These are phyloP conservation scores for Skeletonema marinoi DNA, from an alignment of 108 stramenopile genomes.

Conservation along the genomic window DNA sequence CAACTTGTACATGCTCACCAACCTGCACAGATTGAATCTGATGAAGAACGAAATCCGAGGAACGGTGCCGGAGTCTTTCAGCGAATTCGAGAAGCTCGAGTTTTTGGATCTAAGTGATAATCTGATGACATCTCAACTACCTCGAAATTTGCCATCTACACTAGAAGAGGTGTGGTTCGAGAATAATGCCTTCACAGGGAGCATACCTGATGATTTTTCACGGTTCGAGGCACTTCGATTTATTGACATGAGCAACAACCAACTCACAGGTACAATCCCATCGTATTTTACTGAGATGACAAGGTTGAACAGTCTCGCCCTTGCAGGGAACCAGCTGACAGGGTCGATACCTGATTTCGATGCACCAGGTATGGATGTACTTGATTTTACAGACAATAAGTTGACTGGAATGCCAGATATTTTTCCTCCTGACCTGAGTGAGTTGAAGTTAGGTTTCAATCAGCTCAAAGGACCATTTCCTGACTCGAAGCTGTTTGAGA, in stretches of 20 bases:
- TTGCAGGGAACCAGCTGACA: slow-evolving; percentile 2
- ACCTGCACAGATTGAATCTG: slow-evolving; percentile 30
- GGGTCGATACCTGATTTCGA: slow-evolving; percentile 16
- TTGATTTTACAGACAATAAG: slow-evolving; percentile 20
- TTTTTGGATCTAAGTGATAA: slow-evolving; percentile 13
- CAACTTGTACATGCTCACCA: slow-evolving; percentile 32
- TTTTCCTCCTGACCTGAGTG: background rate
- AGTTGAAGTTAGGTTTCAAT: slow-evolving; percentile 18
- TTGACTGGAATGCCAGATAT: background rate
- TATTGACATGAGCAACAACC: slow-evolving; percentile 49
- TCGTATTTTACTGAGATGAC: slow-evolving; percentile 34
- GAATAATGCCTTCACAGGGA: background rate
- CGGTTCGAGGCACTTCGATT: background rate
- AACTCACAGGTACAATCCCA: slow-evolving; percentile 60
- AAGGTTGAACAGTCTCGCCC: slow-evolving; percentile 25
- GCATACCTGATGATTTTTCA: background rate
- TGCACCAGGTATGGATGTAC: background rate
- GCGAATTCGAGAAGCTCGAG: slow-evolving; percentile 1
- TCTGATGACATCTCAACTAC: background rate
- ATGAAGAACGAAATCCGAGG: slow-evolving; percentile 28
- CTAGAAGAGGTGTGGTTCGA: slow-evolving; percentile 9
- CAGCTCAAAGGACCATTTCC: slow-evolving; percentile 19
- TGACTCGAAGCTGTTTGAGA: background rate
- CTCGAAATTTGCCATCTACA: slow-evolving; percentile 7
- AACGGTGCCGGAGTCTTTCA: slow-evolving; percentile 10